phyloP scores from a whole-genome alignment of 2,329 filamentous ascomycete species.

The Arthrobotrys conoides region DNA sequence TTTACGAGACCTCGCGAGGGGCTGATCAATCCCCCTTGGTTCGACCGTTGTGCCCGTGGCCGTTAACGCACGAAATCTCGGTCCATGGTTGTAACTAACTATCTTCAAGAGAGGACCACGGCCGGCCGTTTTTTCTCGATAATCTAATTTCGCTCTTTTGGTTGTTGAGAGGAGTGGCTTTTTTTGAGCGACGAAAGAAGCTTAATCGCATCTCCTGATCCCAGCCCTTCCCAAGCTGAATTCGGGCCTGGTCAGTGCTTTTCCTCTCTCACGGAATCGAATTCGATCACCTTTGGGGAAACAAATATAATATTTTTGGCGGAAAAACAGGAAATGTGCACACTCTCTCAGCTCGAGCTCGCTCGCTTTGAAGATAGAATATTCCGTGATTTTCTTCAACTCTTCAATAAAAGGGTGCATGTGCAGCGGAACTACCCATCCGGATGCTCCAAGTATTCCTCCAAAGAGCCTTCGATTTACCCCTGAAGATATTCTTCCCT shows the following conservation, averaged over 20 bases:
- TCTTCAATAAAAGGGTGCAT: background rate
- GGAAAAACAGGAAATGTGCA: background rate
- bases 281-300: background rate
- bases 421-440: conserved; percentile 14
- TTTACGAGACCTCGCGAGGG: conserved; percentile 13
- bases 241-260: conserved; percentile 30
- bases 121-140: conserved; percentile 29
- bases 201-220: conserved; percentile 28
- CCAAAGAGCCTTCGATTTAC: conserved; percentile 20
- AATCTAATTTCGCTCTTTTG: conserved; percentile 24
- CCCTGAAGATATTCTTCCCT: conserved; percentile 35
- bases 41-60: conserved; percentile 38
- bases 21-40: conserved; percentile 12
- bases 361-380: conserved; percentile 13
- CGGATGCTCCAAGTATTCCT: conserved; percentile 9
- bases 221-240: conserved; percentile 14
- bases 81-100: background rate
- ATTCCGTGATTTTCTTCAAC: conserved; percentile 9
- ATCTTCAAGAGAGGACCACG: background rate
- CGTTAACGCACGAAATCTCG: conserved; percentile 18
- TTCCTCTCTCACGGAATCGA: background rate
- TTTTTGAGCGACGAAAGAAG: conserved; percentile 23
- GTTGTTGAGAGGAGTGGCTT: conserved; percentile 21
- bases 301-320: background rate
- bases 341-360: background rate